These are phyloP conservation scores for Hypoxylon fuscum DNA, from an alignment of 495 filamentous ascomycete genomes.

Conservation along the genomic window DNA sequence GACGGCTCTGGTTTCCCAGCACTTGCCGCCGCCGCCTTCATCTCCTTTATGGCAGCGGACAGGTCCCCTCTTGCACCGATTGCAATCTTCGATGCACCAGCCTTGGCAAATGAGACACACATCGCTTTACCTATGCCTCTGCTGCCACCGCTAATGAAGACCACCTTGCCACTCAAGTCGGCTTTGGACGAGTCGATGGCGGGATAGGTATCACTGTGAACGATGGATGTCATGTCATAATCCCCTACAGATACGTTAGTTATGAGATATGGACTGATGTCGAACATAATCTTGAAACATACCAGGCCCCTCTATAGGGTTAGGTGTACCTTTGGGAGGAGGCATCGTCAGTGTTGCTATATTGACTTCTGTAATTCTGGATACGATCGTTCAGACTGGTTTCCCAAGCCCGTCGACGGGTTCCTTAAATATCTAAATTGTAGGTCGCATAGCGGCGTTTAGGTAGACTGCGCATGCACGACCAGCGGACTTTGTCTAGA, in stretches of 20 bases:
- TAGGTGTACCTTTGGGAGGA: conserved; percentile 34
- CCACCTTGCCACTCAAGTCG: conserved; percentile 48
- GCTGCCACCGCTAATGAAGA: conserved; percentile 62
- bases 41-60: conserved; percentile 39
- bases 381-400: background rate
- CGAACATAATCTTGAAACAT: background rate
- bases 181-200: conserved; percentile 51
- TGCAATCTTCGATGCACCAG: conserved; percentile 56
- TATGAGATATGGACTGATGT: background rate
- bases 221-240: conserved; percentile 36
- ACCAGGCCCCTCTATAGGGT: conserved; percentile 38
- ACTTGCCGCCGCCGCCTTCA: conserved; percentile 49
- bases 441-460: background rate
- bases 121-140: conserved; percentile 59
- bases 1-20: conserved; percentile 48
- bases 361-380: background rate
- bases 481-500: background rate
- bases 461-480: background rate
- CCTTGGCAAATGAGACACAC: conserved; percentile 55
- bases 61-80: conserved; percentile 57
- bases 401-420: background rate
- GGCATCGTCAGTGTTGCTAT: conserved; percentile 22
- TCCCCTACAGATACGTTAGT: conserved; percentile 29
- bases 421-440: background rate
- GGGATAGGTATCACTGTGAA: conserved; percentile 57